Evolutionary conservation across 164 flowering plant species (phyloP).

Genomic region (Tinospora cordifolia): DNA sequence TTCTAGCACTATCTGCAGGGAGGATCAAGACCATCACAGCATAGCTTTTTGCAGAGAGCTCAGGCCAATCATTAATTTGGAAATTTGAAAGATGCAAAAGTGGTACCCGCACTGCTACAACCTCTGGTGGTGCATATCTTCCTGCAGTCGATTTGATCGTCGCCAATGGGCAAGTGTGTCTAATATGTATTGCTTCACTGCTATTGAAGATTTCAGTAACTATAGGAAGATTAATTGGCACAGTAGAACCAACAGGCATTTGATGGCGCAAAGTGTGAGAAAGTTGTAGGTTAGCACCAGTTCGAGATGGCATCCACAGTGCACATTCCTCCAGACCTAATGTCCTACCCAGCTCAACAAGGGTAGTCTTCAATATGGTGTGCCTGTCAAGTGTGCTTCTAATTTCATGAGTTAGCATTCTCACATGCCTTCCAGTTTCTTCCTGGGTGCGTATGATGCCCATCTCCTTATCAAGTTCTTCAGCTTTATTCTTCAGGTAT

Average conservation of each 20-base stretch:
- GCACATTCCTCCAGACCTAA: conserved; percentile 66
- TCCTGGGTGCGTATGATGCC: conserved; percentile 62
- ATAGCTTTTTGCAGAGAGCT: conserved; percentile 46
- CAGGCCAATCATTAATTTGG: conserved; percentile 58
- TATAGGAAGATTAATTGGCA: conserved; percentile 43
- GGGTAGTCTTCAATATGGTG: conserved; percentile 61
- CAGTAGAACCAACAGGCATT: conserved; percentile 39
- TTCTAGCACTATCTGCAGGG: conserved; percentile 47
- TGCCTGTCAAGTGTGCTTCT: conserved; percentile 65
- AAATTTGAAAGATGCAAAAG: conserved; percentile 59
- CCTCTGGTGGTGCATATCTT: conserved; percentile 49
- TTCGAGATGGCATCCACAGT: conserved; percentile 68
- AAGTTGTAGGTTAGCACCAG: conserved; percentile 39
- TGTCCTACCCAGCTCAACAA: conserved; percentile 63
- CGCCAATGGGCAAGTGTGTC: conserved; percentile 49
- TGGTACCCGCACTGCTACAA: conserved; percentile 70
- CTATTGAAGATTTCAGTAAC: conserved; percentile 52
- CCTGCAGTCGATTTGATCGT: conserved; percentile 41
- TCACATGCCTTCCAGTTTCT: conserved; percentile 70
- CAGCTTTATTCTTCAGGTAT: conserved; percentile 50
- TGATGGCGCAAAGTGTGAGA: conserved; percentile 49
- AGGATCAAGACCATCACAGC: conserved; percentile 71
- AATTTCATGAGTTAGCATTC: conserved; percentile 79
- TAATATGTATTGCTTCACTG: conserved; percentile 43
- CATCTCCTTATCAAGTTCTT: conserved; percentile 65